Percentiles rank a stretch among this genome's conserved stretches.
phyloP scores from a whole-genome alignment of 306 rosid species.

The Cicer judaicum region DNA sequence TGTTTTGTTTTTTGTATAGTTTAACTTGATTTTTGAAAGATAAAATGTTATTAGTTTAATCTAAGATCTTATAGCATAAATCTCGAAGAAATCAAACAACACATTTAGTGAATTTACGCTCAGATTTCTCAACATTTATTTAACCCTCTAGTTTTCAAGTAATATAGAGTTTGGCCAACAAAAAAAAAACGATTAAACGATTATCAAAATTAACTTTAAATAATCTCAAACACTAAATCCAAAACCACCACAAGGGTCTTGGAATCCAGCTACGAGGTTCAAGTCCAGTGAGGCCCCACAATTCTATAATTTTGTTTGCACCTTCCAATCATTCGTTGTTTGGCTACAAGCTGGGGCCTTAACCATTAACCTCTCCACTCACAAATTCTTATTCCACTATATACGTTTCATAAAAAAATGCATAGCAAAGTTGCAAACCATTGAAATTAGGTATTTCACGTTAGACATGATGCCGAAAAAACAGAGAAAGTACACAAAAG shows the following conservation, averaged over 20 bases:
- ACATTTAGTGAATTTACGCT: too few species aligned
- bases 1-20: conserved; percentile 18
- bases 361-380: neutral
- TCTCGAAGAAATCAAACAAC: neutral
- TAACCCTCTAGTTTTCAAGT: too few species aligned
- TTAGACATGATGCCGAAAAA: neutral
- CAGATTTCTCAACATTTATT: too few species aligned
- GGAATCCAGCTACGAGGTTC: conserved; percentile 50
- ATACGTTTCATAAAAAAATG: neutral
- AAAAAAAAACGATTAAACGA: too few species aligned
- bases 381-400: conserved; percentile 11
- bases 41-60: conserved; percentile 18
- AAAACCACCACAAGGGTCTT: neutral
- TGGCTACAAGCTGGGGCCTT: conserved; percentile 16
- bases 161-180: too few species aligned
- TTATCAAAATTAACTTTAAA: too few species aligned
- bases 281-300: conserved; percentile 48
- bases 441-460: conserved; percentile 20
- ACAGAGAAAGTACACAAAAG: neutral
- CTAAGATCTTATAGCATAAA: neutral
- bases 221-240: too few species aligned
- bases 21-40: conserved; percentile 1
- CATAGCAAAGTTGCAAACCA: neutral
- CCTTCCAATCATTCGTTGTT: conserved; percentile 13
- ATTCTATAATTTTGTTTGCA: conserved; percentile 38